Evolutionary conservation across 2,329 filamentous ascomycete genomes (phyloP).

Genomic region (Neopestalotiopsis rosae): DNA sequence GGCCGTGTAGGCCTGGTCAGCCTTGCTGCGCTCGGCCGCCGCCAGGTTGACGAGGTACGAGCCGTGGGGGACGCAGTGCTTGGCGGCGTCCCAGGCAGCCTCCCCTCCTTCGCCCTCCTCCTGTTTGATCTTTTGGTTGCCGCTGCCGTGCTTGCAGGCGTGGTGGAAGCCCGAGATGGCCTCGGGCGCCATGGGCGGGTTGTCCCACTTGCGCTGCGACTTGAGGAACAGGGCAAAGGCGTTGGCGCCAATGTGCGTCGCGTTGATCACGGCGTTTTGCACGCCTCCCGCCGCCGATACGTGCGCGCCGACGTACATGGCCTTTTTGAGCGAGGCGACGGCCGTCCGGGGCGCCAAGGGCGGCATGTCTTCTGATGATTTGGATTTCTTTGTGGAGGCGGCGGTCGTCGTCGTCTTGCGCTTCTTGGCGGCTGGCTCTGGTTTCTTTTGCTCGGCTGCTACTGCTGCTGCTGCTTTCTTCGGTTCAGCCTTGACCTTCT

Average conservation of each 20-base stretch:
- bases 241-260: conserved; percentile 84
- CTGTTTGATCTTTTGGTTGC: not conserved
- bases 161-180: conserved; percentile 72
- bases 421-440: conserved; percentile 43
- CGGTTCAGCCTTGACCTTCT: conserved; percentile 26
- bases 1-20: conserved; percentile 80
- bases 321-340: conserved; percentile 64
- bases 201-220: conserved; percentile 93
- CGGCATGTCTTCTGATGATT: conserved; percentile 50
- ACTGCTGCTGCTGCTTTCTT: conserved; percentile 9
- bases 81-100: conserved; percentile 72
- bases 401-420: conserved; percentile 43
- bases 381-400: conserved; percentile 34
- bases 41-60: conserved; percentile 97
- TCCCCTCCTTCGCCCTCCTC: not conserved
- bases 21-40: conserved; percentile 79
- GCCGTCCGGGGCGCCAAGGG: conserved; percentile 73
- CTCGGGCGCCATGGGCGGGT: conserved; percentile 74
- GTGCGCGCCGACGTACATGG: conserved; percentile 89
- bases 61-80: conserved; percentile 86
- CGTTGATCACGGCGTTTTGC: conserved; percentile 84
- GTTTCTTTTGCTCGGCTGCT: conserved; percentile 24
- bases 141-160: conserved; percentile 59
- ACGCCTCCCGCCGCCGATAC: conserved; percentile 90
- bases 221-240: conserved; percentile 95